Conservation (phyloP, 2,329 filamentous ascomycete genomes). For the Chalaropsis ovoidea region DNA sequence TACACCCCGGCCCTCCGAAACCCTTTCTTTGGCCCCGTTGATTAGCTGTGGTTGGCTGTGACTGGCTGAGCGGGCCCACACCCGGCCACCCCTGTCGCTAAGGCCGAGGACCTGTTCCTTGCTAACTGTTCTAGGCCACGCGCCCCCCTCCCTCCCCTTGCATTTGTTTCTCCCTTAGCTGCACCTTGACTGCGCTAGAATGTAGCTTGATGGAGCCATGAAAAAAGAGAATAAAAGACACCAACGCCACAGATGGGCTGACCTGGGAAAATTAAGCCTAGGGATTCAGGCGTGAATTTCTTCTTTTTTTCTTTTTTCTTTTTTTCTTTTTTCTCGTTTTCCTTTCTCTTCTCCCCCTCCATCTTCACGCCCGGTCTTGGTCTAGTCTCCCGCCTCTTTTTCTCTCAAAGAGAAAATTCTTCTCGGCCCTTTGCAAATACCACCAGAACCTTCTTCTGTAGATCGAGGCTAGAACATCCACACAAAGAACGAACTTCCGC, state of each 20-base stretch:
- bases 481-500: neutral
- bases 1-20: constrained; percentile 7
- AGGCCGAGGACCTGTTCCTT: neutral
- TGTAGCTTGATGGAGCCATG: neutral
- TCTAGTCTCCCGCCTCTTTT: neutral
- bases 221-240: neutral
- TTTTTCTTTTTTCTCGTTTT: neutral
- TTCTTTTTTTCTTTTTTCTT: neutral
- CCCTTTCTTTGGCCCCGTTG: neutral
- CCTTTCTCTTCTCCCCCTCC: neutral
- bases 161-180: constrained; percentile 6
- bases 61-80: neutral
- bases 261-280: neutral
- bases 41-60: too few species aligned
- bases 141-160: neutral
- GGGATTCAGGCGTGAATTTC: neutral
- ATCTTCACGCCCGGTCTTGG: neutral
- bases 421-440: neutral
- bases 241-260: neutral
- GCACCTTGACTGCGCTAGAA: neutral
- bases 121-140: constrained; percentile 2
- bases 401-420: neutral
- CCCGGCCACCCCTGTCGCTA: neutral
- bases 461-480: neutral
- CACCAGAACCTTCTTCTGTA: neutral